Conservation (phyloP, 768 basidiomycete genomes). For the Boletus insuetus region DNA sequence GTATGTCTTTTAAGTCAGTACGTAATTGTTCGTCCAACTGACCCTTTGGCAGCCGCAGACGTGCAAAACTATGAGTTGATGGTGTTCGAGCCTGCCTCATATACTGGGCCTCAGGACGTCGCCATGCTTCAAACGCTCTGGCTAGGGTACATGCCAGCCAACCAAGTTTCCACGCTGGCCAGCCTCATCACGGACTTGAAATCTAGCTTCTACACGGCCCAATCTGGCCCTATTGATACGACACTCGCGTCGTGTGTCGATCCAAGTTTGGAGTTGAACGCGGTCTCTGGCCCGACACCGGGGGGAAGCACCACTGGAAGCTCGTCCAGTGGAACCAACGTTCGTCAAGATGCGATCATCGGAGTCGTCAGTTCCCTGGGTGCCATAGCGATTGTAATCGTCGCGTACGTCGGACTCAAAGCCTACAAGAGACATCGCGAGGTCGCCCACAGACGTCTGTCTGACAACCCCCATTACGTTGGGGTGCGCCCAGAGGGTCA, state of each 20-base stretch:
- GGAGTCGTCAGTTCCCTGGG: constrained; percentile 86
- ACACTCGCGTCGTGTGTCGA: constrained; percentile 69
- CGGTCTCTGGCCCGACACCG: constrained; percentile 40
- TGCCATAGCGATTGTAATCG: constrained; percentile 67
- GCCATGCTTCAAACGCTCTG: constrained; percentile 62
- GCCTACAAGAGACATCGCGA: constrained; percentile 65
- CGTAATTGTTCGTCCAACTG: constrained; percentile 20
- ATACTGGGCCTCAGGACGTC: constrained; percentile 46
- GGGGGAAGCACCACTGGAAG: constrained; percentile 22
- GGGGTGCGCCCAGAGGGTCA: constrained; percentile 61
- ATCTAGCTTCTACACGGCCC: constrained; percentile 64
- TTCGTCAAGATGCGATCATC: constrained; percentile 82
- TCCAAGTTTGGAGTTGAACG: constrained; percentile 57
- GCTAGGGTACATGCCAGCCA: constrained; percentile 63
- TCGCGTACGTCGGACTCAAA: constrained; percentile 69
- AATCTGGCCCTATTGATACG: constrained; percentile 41
- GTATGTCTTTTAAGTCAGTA: constrained; percentile 29
- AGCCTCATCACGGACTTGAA: constrained; percentile 57
- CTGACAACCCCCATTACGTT: constrained; percentile 42
- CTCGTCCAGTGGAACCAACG: constrained; percentile 28
- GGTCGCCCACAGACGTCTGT: constrained; percentile 68
- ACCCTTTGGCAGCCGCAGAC: constrained; percentile 32
- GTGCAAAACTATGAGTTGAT: constrained; percentile 58
- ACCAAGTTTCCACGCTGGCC: constrained; percentile 57
- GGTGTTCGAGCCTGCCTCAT: constrained; percentile 64